Conservation (phyloP, 1,284 basidiomycete genomes). For the Rhodotorula glutinis region DNA sequence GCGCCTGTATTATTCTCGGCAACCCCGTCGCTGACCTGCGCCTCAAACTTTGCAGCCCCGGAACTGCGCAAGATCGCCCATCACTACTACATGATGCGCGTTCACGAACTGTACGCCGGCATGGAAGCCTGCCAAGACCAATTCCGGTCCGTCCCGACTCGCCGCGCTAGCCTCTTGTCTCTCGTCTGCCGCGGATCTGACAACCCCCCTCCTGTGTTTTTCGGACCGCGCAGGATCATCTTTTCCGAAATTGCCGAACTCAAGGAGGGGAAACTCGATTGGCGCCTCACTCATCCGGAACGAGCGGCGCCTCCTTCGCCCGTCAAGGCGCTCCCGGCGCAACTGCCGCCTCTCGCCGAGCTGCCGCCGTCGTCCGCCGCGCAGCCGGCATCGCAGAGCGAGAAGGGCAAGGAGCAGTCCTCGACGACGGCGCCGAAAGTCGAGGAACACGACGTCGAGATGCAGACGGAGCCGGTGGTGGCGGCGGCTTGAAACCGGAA, state of each 20-base stretch:
- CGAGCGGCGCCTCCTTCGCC: conserved; percentile 10
- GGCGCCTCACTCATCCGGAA: conserved; percentile 19
- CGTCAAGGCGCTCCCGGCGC: not conserved
- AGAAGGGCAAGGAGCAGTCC: not conserved
- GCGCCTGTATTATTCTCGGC: too few species aligned
- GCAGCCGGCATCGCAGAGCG: not conserved
- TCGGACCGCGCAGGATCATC: conserved; percentile 25
- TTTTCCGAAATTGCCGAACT: conserved; percentile 33
- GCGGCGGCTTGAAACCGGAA: not conserved
- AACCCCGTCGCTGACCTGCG: too few species aligned
- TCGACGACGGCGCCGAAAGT: not conserved
- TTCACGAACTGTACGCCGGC: conserved; percentile 24
- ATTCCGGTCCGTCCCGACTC: conserved; percentile 25
- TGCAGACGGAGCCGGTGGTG: not conserved
- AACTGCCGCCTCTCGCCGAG: not conserved
- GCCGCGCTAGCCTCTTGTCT: not conserved
- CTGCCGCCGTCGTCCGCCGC: not conserved
- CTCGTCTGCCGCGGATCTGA: not conserved
- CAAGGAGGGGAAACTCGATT: conserved; percentile 30
- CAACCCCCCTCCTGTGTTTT: too few species aligned
- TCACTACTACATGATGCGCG: conserved; percentile 38
- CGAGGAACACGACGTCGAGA: not conserved
- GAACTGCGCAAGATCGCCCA: conserved; percentile 33
- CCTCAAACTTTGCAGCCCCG: conserved; percentile 9
- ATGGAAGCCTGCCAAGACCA: conserved; percentile 33